A percentile compares a stretch with the other conserved stretches of the same genome.
These are phyloP conservation scores for Sphagnum fallax DNA, from an alignment of 228 moss, liverwort and hornwort species.

Conservation along the genomic window DNA sequence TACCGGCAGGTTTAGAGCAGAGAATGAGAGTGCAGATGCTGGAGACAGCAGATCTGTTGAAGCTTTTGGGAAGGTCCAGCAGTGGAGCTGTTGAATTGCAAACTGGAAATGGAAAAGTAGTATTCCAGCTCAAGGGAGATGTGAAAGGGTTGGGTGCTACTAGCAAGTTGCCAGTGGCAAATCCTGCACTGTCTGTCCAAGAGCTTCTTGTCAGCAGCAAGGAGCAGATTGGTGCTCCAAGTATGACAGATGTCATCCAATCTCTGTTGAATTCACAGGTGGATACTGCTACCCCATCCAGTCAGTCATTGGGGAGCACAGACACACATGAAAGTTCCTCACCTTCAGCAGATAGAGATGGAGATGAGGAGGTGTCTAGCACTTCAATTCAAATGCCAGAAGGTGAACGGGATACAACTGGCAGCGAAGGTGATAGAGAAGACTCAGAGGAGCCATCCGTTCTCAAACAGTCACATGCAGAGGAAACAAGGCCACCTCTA, in stretches of 20 bases:
- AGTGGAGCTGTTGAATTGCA: constrained; percentile 5
- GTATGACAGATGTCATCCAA: constrained; percentile 1
- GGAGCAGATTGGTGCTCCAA: background rate
- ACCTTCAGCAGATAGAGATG: background rate
- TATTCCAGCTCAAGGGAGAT: constrained; percentile 3
- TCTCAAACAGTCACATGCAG: too few relatives aligned
- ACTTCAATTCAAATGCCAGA: background rate
- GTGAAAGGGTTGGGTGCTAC: background rate
- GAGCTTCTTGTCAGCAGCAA: background rate
- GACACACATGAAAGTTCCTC: background rate
- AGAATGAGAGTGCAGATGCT: background rate
- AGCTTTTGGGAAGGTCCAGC: constrained; percentile 6
- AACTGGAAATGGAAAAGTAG: constrained; percentile 7
- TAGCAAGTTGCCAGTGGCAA: background rate
- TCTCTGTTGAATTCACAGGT: background rate
- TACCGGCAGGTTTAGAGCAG: constrained; percentile 2
- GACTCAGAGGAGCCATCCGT: background rate
- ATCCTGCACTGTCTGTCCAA: background rate
- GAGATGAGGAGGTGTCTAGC: background rate
- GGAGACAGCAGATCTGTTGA: constrained; percentile 1
- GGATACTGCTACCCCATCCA: background rate
- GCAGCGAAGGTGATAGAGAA: background rate
- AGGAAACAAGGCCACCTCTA: too few relatives aligned
- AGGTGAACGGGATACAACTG: background rate
- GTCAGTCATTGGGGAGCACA: background rate